Evolutionary conservation across 2,329 filamentous ascomycete genomes (phyloP).

Genomic region (Diaporthe australafricana): DNA sequence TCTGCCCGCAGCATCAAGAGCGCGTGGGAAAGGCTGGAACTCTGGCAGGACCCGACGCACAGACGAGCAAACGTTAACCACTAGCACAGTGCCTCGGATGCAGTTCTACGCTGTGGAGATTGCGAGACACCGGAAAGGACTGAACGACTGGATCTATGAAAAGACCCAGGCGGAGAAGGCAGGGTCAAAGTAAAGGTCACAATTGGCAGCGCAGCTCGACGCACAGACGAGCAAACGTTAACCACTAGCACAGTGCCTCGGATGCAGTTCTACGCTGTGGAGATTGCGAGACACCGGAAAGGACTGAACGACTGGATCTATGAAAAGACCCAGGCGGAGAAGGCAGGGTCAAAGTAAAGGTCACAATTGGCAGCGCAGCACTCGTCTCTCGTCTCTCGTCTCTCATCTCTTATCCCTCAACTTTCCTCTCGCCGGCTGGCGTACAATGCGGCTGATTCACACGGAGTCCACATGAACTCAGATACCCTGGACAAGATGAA

Average conservation of each 20-base stretch:
- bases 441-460: too few relatives aligned
- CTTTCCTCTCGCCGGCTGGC: too few relatives aligned
- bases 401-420: neutral
- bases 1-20: neutral
- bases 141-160: conserved; percentile 99
- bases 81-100: conserved; percentile 67
- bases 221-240: conserved; percentile 40
- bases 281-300: conserved; percentile 83
- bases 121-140: conserved; percentile 82
- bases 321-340: conserved; percentile 78
- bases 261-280: conserved; percentile 87
- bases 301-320: conserved; percentile 98
- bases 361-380: neutral
- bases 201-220: neutral
- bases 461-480: too few relatives aligned
- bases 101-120: conserved; percentile 87
- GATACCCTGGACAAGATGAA: too few relatives aligned
- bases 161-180: conserved; percentile 74
- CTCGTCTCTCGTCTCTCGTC: neutral
- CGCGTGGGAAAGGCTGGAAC: neutral
- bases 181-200: conserved; percentile 42
- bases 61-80: conserved; percentile 40
- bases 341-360: conserved; percentile 50
- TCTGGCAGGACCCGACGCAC: neutral
- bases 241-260: conserved; percentile 52